Evolutionary conservation across 495 filamentous ascomycete species (phyloP), one percentile per base, ranked within the genome.

Genomic region (Annulohypoxylon moriforme): DNA sequence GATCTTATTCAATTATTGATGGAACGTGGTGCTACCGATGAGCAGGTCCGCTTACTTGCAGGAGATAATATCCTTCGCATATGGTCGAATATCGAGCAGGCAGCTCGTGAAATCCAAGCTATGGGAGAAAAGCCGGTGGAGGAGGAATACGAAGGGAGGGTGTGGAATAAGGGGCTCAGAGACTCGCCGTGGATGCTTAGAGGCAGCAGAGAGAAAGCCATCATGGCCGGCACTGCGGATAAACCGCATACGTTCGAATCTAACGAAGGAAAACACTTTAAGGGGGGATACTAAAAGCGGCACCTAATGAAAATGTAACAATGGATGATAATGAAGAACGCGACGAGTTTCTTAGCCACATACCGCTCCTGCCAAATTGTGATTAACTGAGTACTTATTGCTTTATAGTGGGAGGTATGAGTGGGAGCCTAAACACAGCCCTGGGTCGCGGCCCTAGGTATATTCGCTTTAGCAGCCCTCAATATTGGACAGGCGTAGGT

Each of bases 1-100:
- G 64, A 67, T 14, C 60, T 76, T 11, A 18, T 76, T 16, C 46
- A 69, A 20, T 9, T 73, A 9, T 13, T 68, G 22, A 75, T 90
- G 64, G 72, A 75, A 22, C 82, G 86, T 8, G 87, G 87, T 6
- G 77, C 85, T 7, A 85, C 81, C 14, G 86, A 89, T 50, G 74
- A 79, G 29, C 84, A 89, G 69, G 83, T 84, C 7, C 77, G 71
- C 3, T 81, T 86, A 36, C 80, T 90, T 4, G 84, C 80, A 7
- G 87, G 88, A 6, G 82, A 82, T 0, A 90, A 90, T 67, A 60
- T 89, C 9, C 74, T 90, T 1, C 70, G 70, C 40, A 65, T 73
- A 8, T 73, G 70, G 65, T 68, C 65, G 4, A 62, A 38, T n/a
- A 66, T 73, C 11, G 65, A 73, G 38, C 14, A 69, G 33, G 60